Base-by-base conservation (phyloP, 1,284 basidiomycete species). In the Serendipita sp. region DNA sequence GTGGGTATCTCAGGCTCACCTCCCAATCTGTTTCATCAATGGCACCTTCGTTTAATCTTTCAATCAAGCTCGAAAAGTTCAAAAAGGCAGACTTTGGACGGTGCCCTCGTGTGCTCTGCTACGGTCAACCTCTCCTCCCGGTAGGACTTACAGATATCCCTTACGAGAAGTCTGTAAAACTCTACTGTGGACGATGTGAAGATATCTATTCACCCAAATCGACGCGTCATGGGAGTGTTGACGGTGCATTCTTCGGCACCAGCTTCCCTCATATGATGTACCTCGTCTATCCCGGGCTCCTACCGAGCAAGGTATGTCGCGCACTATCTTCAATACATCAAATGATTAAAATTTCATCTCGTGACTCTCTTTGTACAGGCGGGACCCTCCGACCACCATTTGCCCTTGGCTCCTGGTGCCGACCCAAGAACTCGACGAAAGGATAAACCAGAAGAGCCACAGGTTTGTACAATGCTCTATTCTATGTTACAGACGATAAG, bases 201-300 rank as follows among this genome's bases (percentile, higher is more conserved):
- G 94, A 97, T 73, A 85, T 97, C 67, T 96, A 97, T 75, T 91
- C 88, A 0, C 93, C 93, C 50, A 97, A 97, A 73, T 91, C 88
- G 2, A 93, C 91, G 8, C 82, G 93, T 43, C 93, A 97, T 73
- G 93, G 93, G 53, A 88, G 87, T 38, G 96, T 96, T 71, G 93
- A 97, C 72, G 93, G 93, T 34, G 93, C 94, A 1, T 97, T 94
- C 75, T 97, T 97, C 69, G 93, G 94, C 64, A 94, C 92, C 0
- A 95, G 91, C 0, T 97, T 97, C 76, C 92, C 93, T 0, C 93
- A 96, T 72, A 86, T 97, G 68, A 78, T 97, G 53, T 93, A 93
- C 77, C 90, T 97, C 77, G 91, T 94, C 47, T 95, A 96, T 72
- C 93, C 93, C 0, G 84, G 85, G 62, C 84, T 95, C 69, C 87